Evolutionary conservation across 2,329 filamentous ascomycete species (phyloP), one percentile per base, ranked within the genome.

Genomic region (Exserohilum rostratum): DNA sequence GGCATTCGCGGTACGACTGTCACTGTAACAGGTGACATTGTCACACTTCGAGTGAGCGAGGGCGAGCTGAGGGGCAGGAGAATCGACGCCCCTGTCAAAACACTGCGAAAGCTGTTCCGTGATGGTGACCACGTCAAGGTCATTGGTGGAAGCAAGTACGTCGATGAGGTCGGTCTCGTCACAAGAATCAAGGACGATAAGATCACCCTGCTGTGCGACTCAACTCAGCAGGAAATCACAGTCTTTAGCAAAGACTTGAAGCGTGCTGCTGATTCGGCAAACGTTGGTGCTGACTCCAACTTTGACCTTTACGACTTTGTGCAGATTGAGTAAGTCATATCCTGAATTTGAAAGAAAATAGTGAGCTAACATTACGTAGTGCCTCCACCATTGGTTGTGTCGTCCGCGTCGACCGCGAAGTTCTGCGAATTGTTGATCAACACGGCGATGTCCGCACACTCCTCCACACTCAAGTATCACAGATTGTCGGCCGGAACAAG

Each of bases 101-200:
- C 91, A 39, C 82, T 99, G 22, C 90, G 95, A 53, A 99, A 99
- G 78, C 86, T 91, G 27, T 99, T 99, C 83, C 87, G 85, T 62
- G 85, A 93, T 58, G 95, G 95, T 81, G 95, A 99, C 69, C 95
- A 99, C 71, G 95, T 99, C 80, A 98, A 98, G 80, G 95, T 99
- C 64, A 96, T 97, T 72, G 93, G 95, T 50, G 93, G 93, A 34
- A 96, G 93, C 78, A 90, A 91, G 66, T 98, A 93, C 75, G 87
- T 90, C 50, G 95, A 97, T 66, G 95, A 99, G 77, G 90, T 98
- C 39, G 95, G 95, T 76, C 96, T 97, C 85, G 93, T 99, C 46
- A 92, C 98, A 62, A 91, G 91, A 74, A 95, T 97, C 63, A 89
- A 87, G 44, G 91, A 96, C 56, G 95, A 99, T 73, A 88, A 90